phyloP scores from a whole-genome alignment of 257 asterid species.

The Coffea eugenioides region DNA sequence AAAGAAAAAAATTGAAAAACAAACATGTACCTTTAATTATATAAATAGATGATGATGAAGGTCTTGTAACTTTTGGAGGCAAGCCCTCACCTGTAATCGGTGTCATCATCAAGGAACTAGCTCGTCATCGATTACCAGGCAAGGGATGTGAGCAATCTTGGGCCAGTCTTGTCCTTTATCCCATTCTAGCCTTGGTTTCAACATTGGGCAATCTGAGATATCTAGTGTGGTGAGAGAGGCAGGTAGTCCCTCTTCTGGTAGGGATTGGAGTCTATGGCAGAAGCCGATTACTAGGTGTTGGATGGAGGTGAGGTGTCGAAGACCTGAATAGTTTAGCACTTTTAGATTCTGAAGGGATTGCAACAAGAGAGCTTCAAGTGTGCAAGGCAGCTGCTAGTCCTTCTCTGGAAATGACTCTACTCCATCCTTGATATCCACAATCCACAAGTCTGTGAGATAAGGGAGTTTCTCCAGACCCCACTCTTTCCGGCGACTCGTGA shows the following conservation, averaged over 20 bases:
- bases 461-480: conserved; percentile 6
- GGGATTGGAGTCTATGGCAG: background rate
- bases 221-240: conserved; percentile 2
- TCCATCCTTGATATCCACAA: accelerated
- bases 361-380: accelerated
- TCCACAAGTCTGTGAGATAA: background rate
- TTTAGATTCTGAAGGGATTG: background rate
- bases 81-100: too few relatives aligned
- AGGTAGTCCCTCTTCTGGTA: background rate
- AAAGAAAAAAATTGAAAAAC: too few relatives aligned
- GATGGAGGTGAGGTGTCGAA: conserved; percentile 9
- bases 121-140: background rate
- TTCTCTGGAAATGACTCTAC: background rate
- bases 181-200: conserved; percentile 6
- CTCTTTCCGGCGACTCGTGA: background rate
- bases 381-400: background rate
- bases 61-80: too few relatives aligned
- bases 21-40: too few relatives aligned
- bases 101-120: too few relatives aligned
- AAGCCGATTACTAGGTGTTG: background rate
- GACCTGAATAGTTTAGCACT: background rate
- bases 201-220: background rate
- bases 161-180: conserved; percentile 12
- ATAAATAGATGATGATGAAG: too few relatives aligned
- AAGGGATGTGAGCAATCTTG: conserved; percentile 1